These are phyloP conservation scores for Craspedostauros australis DNA, from an alignment of 108 stramenopile genomes.

Conservation along the genomic window DNA sequence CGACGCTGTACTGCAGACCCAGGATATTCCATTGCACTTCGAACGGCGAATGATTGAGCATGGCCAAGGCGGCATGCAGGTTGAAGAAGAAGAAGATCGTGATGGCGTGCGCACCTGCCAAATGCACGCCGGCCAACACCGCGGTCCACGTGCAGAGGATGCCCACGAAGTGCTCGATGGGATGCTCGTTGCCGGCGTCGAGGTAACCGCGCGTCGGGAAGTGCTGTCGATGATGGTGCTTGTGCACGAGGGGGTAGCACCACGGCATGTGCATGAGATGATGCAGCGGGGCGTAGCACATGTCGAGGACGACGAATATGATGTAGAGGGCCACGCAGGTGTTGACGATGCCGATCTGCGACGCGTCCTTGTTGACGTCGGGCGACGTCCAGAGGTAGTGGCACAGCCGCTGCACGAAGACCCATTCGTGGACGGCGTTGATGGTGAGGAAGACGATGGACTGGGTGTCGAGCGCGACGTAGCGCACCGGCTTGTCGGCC, in stretches of 20 bases:
- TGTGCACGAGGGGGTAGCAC: conserved; percentile 85
- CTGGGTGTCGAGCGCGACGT: conserved; percentile 40
- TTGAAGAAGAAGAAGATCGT: conserved; percentile 60
- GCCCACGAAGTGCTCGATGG: conserved; percentile 82
- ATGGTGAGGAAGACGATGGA: conserved; percentile 62
- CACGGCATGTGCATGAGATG: conserved; percentile 70
- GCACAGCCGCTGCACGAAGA: conserved; percentile 74
- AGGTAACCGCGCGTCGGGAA: conserved; percentile 83
- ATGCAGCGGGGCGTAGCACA: conserved; percentile 80
- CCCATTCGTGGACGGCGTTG: conserved; percentile 77
- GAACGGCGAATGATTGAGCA: conserved; percentile 71
- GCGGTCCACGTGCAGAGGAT: conserved; percentile 48
- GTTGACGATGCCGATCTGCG: conserved; percentile 50
- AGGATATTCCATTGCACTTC: conserved; percentile 46
- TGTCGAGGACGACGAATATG: conserved; percentile 80
- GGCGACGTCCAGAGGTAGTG: conserved; percentile 52
- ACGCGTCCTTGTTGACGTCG: conserved; percentile 26
- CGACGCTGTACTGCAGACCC: conserved; percentile 64
- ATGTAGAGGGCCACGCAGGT: conserved; percentile 64
- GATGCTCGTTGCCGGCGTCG: conserved; percentile 94
- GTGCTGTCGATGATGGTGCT: conserved; percentile 94
- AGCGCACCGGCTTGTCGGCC: conserved; percentile 40
- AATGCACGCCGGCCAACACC: conserved; percentile 28
- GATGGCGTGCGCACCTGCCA: conserved; percentile 47
- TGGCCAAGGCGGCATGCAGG: conserved; percentile 67